Conservation (phyloP, 1,139 yeast genomes). For the Barnettozyma hawaiiensis region DNA sequence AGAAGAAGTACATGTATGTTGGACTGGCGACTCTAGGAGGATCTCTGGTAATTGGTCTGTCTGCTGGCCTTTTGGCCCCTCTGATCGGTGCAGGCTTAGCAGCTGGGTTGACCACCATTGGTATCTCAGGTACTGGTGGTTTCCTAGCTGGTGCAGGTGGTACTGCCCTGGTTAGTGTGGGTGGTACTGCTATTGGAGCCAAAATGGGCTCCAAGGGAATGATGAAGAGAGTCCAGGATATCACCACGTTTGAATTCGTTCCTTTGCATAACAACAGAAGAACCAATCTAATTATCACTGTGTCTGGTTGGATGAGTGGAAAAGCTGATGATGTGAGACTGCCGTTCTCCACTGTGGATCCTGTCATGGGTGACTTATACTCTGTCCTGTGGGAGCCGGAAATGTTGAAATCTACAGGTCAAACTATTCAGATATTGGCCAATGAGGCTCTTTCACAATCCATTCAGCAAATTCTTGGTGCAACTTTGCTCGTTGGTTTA, state of each 20-base stretch:
- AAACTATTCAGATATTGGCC: slow-evolving; percentile 87
- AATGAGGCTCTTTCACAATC: slow-evolving; percentile 91
- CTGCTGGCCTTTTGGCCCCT: slow-evolving; percentile 95
- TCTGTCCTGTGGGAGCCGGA: slow-evolving; percentile 98
- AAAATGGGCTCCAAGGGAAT: slow-evolving; percentile 84
- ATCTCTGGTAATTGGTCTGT: slow-evolving; percentile 84
- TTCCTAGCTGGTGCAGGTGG: slow-evolving; percentile 97
- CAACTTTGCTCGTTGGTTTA: slow-evolving; percentile 83
- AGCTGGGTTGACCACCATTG: slow-evolving; percentile 93
- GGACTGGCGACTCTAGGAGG: slow-evolving; percentile 98
- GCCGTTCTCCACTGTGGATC: slow-evolving; percentile 95
- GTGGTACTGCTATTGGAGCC: slow-evolving; percentile 91
- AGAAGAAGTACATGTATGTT: slow-evolving; percentile 73
- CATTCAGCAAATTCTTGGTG: slow-evolving; percentile 91
- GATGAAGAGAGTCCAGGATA: slow-evolving; percentile 82
- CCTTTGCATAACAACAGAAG: slow-evolving; percentile 91
- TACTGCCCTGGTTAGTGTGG: slow-evolving; percentile 86
- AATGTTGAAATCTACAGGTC: slow-evolving; percentile 93
- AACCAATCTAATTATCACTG: slow-evolving; percentile 81
- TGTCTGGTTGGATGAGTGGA: slow-evolving; percentile 98
- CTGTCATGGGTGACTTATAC: slow-evolving; percentile 93
- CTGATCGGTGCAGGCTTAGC: slow-evolving; percentile 98
- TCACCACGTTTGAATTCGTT: slow-evolving; percentile 85
- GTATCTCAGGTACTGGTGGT: slow-evolving; percentile 86
- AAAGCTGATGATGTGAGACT: slow-evolving; percentile 91